phyloP scores from a whole-genome alignment of 371 early-diverging fungal genomes.

The Mucor velutinosus region DNA sequence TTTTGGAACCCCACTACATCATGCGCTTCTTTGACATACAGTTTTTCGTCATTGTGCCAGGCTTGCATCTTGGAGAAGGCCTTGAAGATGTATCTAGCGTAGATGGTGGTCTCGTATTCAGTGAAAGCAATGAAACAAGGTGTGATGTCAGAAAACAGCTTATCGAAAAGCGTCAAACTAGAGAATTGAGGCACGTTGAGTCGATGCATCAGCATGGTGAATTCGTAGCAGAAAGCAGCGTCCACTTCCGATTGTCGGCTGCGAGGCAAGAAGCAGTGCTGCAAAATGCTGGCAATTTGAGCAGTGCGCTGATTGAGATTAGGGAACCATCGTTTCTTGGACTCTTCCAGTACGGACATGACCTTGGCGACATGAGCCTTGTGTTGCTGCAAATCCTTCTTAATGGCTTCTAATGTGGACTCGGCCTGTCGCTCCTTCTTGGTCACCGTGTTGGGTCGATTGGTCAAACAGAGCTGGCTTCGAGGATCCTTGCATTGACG shows the following conservation, averaged over 20 bases:
- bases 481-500: slow-evolving; percentile 44
- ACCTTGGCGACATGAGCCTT: slow-evolving; percentile 50
- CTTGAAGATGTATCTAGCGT: slow-evolving; percentile 66
- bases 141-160: slow-evolving; percentile 52
- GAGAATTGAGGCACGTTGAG: slow-evolving; percentile 79
- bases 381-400: slow-evolving; percentile 47
- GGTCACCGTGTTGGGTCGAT: slow-evolving; percentile 33
- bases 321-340: slow-evolving; percentile 77
- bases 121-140: slow-evolving; percentile 64
- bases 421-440: slow-evolving; percentile 48
- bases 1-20: slow-evolving; percentile 77
- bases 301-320: slow-evolving; percentile 53
- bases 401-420: slow-evolving; percentile 28
- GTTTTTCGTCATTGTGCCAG: slow-evolving; percentile 60
- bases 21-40: slow-evolving; percentile 62
- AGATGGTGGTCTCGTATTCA: slow-evolving; percentile 79
- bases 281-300: slow-evolving; percentile 61
- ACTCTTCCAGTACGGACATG: slow-evolving; percentile 53
- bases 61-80: slow-evolving; percentile 59
- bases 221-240: slow-evolving; percentile 84
- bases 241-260: slow-evolving; percentile 75
- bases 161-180: slow-evolving; percentile 78
- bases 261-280: slow-evolving; percentile 84
- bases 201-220: slow-evolving; percentile 77
- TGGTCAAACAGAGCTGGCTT: slow-evolving; percentile 26